phyloP scores from a whole-genome alignment of 352 stramenopile species.

The Aphanomyces astaci region DNA sequence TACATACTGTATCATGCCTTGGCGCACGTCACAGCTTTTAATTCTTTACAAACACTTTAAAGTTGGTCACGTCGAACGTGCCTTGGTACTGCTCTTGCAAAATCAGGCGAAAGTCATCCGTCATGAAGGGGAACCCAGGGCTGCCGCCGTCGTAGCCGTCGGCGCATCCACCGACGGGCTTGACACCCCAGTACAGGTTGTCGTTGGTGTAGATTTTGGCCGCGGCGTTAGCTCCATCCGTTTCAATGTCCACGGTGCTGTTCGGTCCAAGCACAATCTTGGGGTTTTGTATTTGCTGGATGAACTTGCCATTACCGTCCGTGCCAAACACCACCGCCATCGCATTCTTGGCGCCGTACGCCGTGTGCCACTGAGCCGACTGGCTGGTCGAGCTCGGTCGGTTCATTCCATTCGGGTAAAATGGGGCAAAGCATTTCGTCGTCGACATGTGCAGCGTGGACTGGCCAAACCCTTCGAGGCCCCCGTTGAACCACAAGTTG shows the following conservation, averaged over 20 bases:
- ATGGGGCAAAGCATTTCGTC: slow-evolving; percentile 47
- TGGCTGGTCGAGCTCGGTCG: slow-evolving; percentile 41
- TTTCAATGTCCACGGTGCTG: slow-evolving; percentile 55
- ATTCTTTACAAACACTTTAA: background rate
- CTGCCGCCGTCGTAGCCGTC: slow-evolving; percentile 43
- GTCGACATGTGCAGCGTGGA: slow-evolving; percentile 67
- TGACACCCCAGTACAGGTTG: slow-evolving; percentile 56
- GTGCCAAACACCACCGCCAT: slow-evolving; percentile 59
- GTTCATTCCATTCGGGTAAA: too few relatives aligned
- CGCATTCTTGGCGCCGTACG: slow-evolving; percentile 44
- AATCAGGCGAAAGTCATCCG: slow-evolving; percentile 63
- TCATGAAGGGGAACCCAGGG: slow-evolving; percentile 73
- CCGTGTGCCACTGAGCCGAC: slow-evolving; percentile 58
- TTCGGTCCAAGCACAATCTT: slow-evolving; percentile 41
- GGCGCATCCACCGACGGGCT: slow-evolving; percentile 36
- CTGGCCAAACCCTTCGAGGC: slow-evolving; percentile 45
- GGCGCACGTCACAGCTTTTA: too few relatives aligned
- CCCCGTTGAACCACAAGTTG: slow-evolving; percentile 42
- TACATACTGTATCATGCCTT: too few relatives aligned
- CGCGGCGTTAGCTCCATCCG: slow-evolving; percentile 37
- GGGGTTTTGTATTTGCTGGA: slow-evolving; percentile 66
- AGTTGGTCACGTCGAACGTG: slow-evolving; percentile 16
- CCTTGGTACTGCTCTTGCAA: slow-evolving; percentile 49
- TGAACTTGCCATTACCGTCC: slow-evolving; percentile 52
- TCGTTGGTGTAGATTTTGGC: slow-evolving; percentile 75